phyloP scores from a whole-genome alignment of 2,329 filamentous ascomycete genomes.

The Conoideocrella luteorostrata region DNA sequence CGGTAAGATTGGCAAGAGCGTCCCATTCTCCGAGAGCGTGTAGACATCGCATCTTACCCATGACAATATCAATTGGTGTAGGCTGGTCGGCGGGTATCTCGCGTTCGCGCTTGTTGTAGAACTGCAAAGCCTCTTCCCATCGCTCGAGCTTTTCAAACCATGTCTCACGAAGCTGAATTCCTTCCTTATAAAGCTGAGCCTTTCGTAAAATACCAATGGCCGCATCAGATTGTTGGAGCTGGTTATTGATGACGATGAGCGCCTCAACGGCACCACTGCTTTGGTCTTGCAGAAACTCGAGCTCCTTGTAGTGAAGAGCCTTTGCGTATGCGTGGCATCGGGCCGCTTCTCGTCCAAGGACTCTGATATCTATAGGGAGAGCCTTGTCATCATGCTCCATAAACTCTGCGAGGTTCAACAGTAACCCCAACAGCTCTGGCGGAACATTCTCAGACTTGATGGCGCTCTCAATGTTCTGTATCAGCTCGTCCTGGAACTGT shows the following conservation, averaged over 20 bases:
- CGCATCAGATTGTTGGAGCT: constrained; percentile 95
- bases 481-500: constrained; percentile 92
- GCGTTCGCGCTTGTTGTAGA: constrained; percentile 80
- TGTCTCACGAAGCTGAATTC: constrained; percentile 89
- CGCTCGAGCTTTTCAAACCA: constrained; percentile 99
- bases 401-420: constrained; percentile 95
- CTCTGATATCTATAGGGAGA: constrained; percentile 91
- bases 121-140: constrained; percentile 93
- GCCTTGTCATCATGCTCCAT: constrained; percentile 99
- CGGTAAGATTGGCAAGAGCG: constrained; percentile 76
- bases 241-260: constrained; percentile 98
- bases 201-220: constrained; percentile 96
- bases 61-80: constrained; percentile 83
- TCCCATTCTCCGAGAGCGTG: constrained; percentile 98
- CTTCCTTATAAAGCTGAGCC: constrained; percentile 89
- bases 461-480: constrained; percentile 90
- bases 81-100: constrained; percentile 53
- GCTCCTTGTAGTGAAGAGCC: constrained; percentile 95
- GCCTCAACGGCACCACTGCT: constrained; percentile 94
- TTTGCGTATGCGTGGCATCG: constrained; percentile 98
- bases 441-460: constrained; percentile 94
- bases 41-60: constrained; percentile 99
- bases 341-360: constrained; percentile 87
- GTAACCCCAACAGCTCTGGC: constrained; percentile 85
- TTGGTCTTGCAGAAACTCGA: constrained; percentile 97